Base-by-base conservation (phyloP, 129 eudicot genomes). In the Arctium minus region DNA sequence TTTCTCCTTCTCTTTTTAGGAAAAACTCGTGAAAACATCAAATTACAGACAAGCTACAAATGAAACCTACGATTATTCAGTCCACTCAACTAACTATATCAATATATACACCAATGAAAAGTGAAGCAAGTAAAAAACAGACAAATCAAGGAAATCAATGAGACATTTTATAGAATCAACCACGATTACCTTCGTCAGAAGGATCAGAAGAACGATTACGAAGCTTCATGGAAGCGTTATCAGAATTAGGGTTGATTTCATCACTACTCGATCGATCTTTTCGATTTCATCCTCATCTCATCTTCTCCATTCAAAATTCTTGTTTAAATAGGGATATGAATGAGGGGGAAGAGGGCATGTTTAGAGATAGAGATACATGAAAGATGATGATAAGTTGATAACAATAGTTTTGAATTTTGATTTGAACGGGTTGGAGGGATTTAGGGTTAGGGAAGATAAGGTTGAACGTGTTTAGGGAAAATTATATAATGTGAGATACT, bases 161-260 rank as follows among this genome's bases (percentile, higher is more conserved):
- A 71, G 76, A 27, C 39, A 77, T 62, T 71, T 29, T 35, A 70
- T 40, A 1, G 12, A 65, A 48, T 27, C 6, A 48, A 7, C 18
- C 2, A 18, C 2, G 4, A 65, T 74, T 83, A 89, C 89, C 92
- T 77, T 81, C 74, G 36, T 56, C 11, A 18, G 84, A 81, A 86
- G 82, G 73, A 17, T 38, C 60, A 30, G 85, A 38, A 7, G 68
- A 53, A 33, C 86, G 88, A 31, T 73, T 46, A 64, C 87, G 87
- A 29, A 84, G 84, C 50, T 83, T 62, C 92, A 86, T 84, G 22
- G 80, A n/a, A 1, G 42, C 68, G 62, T 17, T 68, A 4, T 75
- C 33, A 4, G 30, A 53, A 30, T 72, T 75, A 85, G 88, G 88
- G 85, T 85, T 80, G 27, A 22, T 22, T 22, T 22, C 27, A 22